Conservation (phyloP, 768 basidiomycete genomes). For the Amanita subjunquillea region DNA sequence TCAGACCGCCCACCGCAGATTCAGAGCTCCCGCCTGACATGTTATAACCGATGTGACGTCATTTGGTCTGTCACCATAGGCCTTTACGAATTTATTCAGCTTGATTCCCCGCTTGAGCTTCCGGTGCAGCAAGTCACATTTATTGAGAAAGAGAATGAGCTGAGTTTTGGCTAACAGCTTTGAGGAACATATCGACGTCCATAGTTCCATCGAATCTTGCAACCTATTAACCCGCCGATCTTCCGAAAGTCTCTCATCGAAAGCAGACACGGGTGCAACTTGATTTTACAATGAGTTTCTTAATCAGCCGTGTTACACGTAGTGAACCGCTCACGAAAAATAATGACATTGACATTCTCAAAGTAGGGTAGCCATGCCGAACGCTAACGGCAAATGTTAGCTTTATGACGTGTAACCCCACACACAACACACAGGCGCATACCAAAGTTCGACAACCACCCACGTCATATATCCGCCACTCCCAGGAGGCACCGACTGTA, state of each 20-base stretch:
- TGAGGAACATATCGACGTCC: constrained; percentile 60
- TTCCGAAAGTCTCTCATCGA: constrained; percentile 66
- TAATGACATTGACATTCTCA: constrained; percentile 67
- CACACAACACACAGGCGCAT: constrained; percentile 8
- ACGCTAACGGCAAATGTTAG: constrained; percentile 31
- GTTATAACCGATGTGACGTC: constrained; percentile 52
- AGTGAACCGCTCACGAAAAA: constrained; percentile 38
- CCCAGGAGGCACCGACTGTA: constrained; percentile 28
- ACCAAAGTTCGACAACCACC: constrained; percentile 68
- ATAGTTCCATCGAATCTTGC: constrained; percentile 63
- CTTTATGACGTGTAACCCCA: neutral
- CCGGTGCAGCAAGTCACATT: constrained; percentile 57
- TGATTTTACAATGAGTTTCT: neutral
- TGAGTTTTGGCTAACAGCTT: constrained; percentile 49
- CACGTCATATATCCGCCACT: constrained; percentile 72
- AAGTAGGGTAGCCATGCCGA: constrained; percentile 79
- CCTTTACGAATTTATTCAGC: constrained; percentile 50
- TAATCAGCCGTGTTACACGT: neutral
- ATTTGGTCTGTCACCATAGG: constrained; percentile 62
- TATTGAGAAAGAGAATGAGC: constrained; percentile 57
- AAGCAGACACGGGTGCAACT: constrained; percentile 72
- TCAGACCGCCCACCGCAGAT: neutral
- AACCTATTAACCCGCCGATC: constrained; percentile 62
- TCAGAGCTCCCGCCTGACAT: constrained; percentile 28
- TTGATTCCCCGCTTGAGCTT: constrained; percentile 49